A percentile compares a stretch with the other conserved stretches of the same genome.
Conservation (phyloP, 2,329 filamentous ascomycete genomes). For the Neospermospora avenae region DNA sequence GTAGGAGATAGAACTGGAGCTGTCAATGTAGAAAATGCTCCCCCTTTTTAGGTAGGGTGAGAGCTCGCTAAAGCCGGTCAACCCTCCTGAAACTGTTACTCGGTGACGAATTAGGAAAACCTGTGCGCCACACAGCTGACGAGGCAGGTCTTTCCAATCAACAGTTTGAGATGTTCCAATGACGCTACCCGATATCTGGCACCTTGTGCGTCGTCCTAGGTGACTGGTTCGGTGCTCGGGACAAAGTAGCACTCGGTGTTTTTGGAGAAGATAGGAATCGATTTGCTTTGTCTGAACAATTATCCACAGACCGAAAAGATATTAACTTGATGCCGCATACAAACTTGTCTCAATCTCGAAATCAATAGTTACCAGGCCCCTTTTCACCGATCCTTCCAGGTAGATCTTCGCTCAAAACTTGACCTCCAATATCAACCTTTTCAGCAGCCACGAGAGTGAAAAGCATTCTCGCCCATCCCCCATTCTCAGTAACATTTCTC, state of each 20-base stretch:
- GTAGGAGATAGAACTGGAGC: not conserved
- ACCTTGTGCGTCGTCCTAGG: too few relatives aligned
- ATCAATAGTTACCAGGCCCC: not conserved
- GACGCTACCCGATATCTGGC: not conserved
- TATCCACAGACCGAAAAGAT: too few relatives aligned
- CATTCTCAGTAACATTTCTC: slow-evolving; percentile 37
- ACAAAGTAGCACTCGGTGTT: not conserved
- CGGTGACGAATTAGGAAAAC: slow-evolving; percentile 3
- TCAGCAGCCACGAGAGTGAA: slow-evolving; percentile 21
- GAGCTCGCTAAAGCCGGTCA: not conserved
- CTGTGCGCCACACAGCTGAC: not conserved
- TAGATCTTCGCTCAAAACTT: slow-evolving; percentile 19
- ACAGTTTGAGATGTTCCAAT: not conserved
- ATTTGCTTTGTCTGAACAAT: not conserved
- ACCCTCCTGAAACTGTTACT: not conserved
- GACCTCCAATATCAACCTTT: slow-evolving; percentile 15
- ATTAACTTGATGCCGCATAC: not conserved
- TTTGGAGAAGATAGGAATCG: not conserved
- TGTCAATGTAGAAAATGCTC: not conserved
- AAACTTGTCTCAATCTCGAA: not conserved
- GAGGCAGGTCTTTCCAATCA: not conserved
- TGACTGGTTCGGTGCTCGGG: too few relatives aligned
- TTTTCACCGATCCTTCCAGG: slow-evolving; percentile 4
- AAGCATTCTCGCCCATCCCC: slow-evolving; percentile 21
- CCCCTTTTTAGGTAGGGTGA: not conserved